Conservation (phyloP, 441 rosid species). For the Theobroma grandiflorum region DNA sequence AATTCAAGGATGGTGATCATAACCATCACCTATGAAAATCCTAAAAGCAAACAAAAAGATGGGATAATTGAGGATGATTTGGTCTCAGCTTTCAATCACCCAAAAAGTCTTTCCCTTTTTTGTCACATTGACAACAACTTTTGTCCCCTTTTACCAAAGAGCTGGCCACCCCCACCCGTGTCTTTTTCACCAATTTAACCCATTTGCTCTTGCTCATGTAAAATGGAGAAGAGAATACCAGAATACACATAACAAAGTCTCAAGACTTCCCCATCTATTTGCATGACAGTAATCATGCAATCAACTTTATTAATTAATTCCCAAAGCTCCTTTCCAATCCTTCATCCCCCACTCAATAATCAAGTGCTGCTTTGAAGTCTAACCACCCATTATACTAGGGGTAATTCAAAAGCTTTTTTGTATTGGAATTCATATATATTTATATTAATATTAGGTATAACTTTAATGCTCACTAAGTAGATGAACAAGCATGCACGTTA, state of each 20-base stretch:
- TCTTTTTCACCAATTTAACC: not conserved
- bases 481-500: not conserved
- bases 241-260: not conserved
- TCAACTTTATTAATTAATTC: not conserved
- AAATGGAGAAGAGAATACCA: not conserved
- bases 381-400: not conserved
- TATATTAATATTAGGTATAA: not conserved
- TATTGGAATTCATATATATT: too few relatives aligned
- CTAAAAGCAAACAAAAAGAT: constrained; percentile 13
- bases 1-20: constrained; percentile 19
- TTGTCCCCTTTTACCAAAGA: not conserved
- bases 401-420: not conserved
- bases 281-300: not conserved
- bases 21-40: not conserved
- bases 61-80: constrained; percentile 11
- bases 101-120: not conserved
- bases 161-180: not conserved
- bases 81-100: not conserved
- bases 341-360: constrained; percentile 2
- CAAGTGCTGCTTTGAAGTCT: constrained; percentile 9
- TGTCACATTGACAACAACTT: not conserved
- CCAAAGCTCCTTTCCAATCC: not conserved
- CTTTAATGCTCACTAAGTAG: not conserved
- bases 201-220: not conserved
- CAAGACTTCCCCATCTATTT: not conserved